Percentiles rank a stretch among this genome's conserved stretches.
Evolutionary conservation across 352 stramenopile species (phyloP).

Genomic region (Thalassiosira oceanica): DNA sequence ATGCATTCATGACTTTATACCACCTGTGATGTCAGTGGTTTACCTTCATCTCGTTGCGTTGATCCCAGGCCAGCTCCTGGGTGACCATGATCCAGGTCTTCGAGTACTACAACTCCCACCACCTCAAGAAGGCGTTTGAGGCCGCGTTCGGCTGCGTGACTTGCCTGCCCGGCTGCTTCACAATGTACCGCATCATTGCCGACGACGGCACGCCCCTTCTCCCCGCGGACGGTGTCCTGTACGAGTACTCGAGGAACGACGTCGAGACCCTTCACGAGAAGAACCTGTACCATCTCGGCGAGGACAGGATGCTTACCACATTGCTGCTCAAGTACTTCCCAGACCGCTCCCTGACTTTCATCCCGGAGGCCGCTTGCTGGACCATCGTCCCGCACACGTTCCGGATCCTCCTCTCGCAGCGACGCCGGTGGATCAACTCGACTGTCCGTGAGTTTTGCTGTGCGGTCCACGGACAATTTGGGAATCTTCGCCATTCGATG

Average conservation of each 20-base stretch:
- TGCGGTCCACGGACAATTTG: too few species aligned
- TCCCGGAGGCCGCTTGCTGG: slow-evolving; percentile 59
- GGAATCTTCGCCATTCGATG: too few species aligned
- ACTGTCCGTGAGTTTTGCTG: too few species aligned
- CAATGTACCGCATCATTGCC: slow-evolving; percentile 56
- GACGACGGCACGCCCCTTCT: slow-evolving; percentile 47
- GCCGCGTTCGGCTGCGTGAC: slow-evolving; percentile 62
- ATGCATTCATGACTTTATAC: too few species aligned
- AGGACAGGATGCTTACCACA: slow-evolving; percentile 67
- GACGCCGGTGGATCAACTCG: slow-evolving; percentile 59
- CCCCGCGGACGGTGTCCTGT: slow-evolving; percentile 46
- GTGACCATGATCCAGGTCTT: slow-evolving; percentile 72
- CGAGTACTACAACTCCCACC: slow-evolving; percentile 64
- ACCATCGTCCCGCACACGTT: slow-evolving; percentile 70
- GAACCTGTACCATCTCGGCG: slow-evolving; percentile 66
- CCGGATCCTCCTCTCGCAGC: slow-evolving; percentile 48
- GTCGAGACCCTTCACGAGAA: slow-evolving; percentile 62
- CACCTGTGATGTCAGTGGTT: too few species aligned
- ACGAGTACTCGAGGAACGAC: slow-evolving; percentile 57
- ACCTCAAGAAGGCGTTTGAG: slow-evolving; percentile 69
- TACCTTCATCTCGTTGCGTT: too few species aligned
- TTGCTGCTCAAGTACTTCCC: slow-evolving; percentile 58
- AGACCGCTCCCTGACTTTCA: slow-evolving; percentile 51
- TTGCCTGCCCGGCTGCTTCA: slow-evolving; percentile 67
- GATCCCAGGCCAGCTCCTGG: slow-evolving; percentile 37